Percentiles rank a stretch among this genome's conserved stretches.
These are phyloP conservation scores for Camelina neglecta DNA, from an alignment of 345 rosid species.

Conservation along the genomic window DNA sequence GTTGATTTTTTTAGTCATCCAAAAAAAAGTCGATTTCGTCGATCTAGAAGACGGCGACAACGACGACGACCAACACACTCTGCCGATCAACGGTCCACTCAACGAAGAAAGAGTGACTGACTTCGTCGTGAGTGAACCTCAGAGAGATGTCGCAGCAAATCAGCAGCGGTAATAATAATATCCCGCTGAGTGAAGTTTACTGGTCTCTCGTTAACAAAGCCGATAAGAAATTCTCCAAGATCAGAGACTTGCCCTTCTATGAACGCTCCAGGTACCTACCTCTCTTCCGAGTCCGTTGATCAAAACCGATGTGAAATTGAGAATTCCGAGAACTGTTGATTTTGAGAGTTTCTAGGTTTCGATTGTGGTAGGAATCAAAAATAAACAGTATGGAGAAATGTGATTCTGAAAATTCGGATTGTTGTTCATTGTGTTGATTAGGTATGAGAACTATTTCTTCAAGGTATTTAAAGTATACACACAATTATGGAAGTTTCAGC, in stretches of 20 bases:
- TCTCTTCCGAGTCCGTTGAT: neutral
- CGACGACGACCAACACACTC: slow-evolving; percentile 35
- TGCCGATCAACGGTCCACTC: slow-evolving; percentile 35
- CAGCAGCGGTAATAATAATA: slow-evolving; percentile 46
- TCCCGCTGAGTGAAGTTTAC: slow-evolving; percentile 85
- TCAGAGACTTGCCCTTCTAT: slow-evolving; percentile 94
- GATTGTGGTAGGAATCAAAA: neutral
- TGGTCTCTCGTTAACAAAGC: slow-evolving; percentile 97
- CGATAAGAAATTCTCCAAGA: slow-evolving; percentile 94
- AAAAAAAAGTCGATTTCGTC: slow-evolving; percentile 11
- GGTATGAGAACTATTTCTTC: slow-evolving; percentile 91
- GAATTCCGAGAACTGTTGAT: neutral
- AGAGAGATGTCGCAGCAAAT: slow-evolving; percentile 56
- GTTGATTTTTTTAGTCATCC: neutral
- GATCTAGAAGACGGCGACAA: slow-evolving; percentile 35
- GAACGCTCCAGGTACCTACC: slow-evolving; percentile 85
- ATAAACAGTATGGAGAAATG: neutral
- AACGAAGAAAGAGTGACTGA: slow-evolving; percentile 5
- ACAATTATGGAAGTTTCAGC: slow-evolving; percentile 94
- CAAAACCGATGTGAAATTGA: neutral
- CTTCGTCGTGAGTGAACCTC: slow-evolving; percentile 1
- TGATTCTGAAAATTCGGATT: neutral
- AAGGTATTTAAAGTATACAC: slow-evolving; percentile 99
- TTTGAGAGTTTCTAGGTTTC: slow-evolving; percentile 2
- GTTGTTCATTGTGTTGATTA: slow-evolving; percentile 33